A percentile compares a stretch with the other conserved stretches of the same genome.
Conservation (phyloP, 1,284 basidiomycete genomes). For the Ganoderma resinaceum region DNA sequence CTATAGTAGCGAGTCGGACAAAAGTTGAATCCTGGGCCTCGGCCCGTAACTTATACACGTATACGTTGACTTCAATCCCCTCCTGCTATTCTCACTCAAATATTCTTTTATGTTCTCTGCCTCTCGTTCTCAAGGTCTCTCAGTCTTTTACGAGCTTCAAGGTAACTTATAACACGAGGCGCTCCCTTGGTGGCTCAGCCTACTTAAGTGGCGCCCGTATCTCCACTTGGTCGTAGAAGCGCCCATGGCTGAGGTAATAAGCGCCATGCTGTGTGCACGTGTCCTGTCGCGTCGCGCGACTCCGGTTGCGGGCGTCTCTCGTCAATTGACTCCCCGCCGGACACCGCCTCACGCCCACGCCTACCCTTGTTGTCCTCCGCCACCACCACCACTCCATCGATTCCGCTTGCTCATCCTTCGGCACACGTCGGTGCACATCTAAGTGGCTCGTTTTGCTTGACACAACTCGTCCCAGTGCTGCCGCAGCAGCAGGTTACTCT, state of each 20-base stretch:
- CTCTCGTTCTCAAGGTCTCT: too few relatives aligned
- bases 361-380: neutral
- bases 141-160: too few relatives aligned
- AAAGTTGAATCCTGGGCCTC: too few relatives aligned
- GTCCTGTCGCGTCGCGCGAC: constrained; percentile 5
- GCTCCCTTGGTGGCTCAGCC: too few relatives aligned
- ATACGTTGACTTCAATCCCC: too few relatives aligned
- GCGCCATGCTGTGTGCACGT: neutral
- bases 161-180: too few relatives aligned
- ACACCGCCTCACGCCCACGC: neutral
- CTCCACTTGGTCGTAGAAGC: too few relatives aligned
- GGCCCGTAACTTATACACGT: too few relatives aligned
- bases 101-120: too few relatives aligned
- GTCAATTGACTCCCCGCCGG: constrained; percentile 6
- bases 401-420: neutral
- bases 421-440: neutral
- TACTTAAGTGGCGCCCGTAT: too few relatives aligned
- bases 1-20: too few relatives aligned
- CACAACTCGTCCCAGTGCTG: neutral
- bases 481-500: neutral
- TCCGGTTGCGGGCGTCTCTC: neutral
- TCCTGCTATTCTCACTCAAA: too few relatives aligned
- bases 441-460: neutral
- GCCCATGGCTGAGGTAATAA: neutral
- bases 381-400: neutral